Evolutionary conservation across 106 monocot genomes (phyloP).

Genomic region (Allium fistulosum): DNA sequence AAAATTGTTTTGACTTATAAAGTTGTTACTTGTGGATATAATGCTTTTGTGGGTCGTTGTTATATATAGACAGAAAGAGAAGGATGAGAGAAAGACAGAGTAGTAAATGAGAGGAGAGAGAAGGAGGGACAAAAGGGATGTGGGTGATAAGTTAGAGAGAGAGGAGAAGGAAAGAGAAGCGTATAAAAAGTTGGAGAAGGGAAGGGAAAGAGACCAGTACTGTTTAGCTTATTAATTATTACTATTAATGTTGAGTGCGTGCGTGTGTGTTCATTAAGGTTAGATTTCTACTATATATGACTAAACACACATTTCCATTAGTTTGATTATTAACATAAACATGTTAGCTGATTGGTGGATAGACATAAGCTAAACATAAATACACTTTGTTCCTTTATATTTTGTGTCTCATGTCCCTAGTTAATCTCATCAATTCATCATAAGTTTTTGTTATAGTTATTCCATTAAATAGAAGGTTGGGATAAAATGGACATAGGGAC

Average conservation of each 20-base stretch:
- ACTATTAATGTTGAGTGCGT: too few species aligned
- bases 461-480: too few species aligned
- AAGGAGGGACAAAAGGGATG: not conserved
- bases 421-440: too few species aligned
- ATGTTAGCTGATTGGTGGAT: not conserved
- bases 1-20: too few species aligned
- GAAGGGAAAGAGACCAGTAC: conserved; percentile 2
- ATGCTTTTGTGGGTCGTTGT: not conserved
- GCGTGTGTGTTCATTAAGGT: too few species aligned
- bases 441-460: too few species aligned
- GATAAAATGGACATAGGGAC: too few species aligned
- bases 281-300: too few species aligned
- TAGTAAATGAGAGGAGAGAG: not conserved
- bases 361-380: conserved; percentile 11
- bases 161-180: not conserved
- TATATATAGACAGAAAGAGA: conserved; percentile 7
- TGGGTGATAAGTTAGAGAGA: not conserved
- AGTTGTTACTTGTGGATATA: too few species aligned
- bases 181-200: not conserved
- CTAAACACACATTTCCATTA: too few species aligned
- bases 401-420: too few species aligned
- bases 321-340: too few species aligned
- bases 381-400: not conserved
- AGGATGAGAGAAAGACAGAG: conserved; percentile 1
- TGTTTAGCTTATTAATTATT: conserved; percentile 12